These are phyloP conservation scores for Mucuna pruriens DNA, from an alignment of 306 rosid species.

Conservation along the genomic window DNA sequence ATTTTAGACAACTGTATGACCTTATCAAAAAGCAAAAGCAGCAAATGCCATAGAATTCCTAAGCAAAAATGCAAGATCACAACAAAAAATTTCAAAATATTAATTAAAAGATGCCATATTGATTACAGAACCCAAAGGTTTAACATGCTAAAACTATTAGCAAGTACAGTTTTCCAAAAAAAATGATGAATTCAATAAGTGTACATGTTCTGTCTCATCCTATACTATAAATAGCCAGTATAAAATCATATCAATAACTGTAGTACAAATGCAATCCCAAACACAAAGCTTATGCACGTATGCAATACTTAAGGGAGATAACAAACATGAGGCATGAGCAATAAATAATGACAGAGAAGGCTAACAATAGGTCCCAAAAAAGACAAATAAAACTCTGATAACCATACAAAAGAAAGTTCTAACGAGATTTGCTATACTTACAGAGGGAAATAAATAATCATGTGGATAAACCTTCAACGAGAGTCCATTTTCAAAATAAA, in stretches of 20 bases:
- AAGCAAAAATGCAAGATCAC: neutral
- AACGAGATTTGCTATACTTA: slow-evolving; percentile 54
- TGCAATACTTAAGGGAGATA: slow-evolving; percentile 4
- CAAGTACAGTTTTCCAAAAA: neutral
- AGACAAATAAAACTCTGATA: slow-evolving; percentile 7
- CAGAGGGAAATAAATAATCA: slow-evolving; percentile 81
- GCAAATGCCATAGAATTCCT: neutral
- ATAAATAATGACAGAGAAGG: slow-evolving; percentile 17
- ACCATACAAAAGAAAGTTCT: slow-evolving; percentile 16
- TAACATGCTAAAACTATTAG: neutral
- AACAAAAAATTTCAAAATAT: neutral
- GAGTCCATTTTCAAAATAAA: slow-evolving; percentile 86
- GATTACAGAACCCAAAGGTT: neutral
- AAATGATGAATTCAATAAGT: neutral
- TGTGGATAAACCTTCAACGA: slow-evolving; percentile 89
- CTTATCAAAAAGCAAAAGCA: neutral
- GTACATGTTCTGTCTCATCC: neutral
- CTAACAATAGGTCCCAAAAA: slow-evolving; percentile 26
- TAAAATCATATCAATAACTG: neutral
- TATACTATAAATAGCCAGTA: neutral
- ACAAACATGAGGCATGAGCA: slow-evolving; percentile 2
- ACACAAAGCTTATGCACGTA: slow-evolving; percentile 28
- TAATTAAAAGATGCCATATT: neutral
- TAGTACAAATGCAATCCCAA: slow-evolving; percentile 9
- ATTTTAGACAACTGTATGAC: neutral